These are phyloP conservation scores for Pseudohalonectria lignicola DNA, from an alignment of 2,329 filamentous ascomycete genomes.

Conservation along the genomic window DNA sequence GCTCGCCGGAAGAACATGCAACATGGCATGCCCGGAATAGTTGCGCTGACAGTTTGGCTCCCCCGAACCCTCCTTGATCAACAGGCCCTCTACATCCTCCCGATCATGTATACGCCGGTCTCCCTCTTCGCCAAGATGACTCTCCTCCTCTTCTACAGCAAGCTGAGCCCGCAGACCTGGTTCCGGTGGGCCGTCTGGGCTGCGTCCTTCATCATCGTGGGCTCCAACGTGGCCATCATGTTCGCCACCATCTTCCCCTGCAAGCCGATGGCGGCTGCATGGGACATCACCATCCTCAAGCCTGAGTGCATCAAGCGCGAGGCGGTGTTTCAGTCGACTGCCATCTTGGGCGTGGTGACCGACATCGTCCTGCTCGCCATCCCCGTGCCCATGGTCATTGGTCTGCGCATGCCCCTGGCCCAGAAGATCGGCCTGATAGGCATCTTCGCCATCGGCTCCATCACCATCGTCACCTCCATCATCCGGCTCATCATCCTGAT, in stretches of 20 bases:
- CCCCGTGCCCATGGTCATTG: constrained; percentile 3
- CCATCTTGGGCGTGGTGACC: constrained; percentile 5
- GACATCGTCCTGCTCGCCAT: constrained; percentile 5
- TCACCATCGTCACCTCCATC: neutral
- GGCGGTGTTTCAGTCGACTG: constrained; percentile 4
- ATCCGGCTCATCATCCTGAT: neutral
- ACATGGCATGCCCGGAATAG: too few species aligned
- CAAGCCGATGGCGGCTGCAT: constrained; percentile 4
- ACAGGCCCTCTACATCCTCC: constrained; percentile 12
- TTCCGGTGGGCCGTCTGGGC: constrained; percentile 19
- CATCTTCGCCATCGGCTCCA: constrained; percentile 5
- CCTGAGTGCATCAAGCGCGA: constrained; percentile 4
- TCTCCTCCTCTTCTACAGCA: constrained; percentile 25
- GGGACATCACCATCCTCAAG: constrained; percentile 5
- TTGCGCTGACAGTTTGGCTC: too few species aligned
- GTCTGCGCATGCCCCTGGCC: constrained; percentile 2
- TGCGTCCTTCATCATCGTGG: constrained; percentile 16
- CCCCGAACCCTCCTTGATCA: too few species aligned
- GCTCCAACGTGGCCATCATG: constrained; percentile 20
- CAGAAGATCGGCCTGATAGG: constrained; percentile 5
- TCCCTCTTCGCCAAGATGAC: constrained; percentile 22
- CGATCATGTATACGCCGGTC: constrained; percentile 15
- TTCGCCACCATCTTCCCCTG: constrained; percentile 25
- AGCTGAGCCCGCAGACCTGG: constrained; percentile 21
- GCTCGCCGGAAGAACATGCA: too few species aligned